Evolutionary conservation across 2,329 filamentous ascomycete species (phyloP), one percentile per base, ranked within the genome.

Genomic region (Paecilomyces formosus): DNA sequence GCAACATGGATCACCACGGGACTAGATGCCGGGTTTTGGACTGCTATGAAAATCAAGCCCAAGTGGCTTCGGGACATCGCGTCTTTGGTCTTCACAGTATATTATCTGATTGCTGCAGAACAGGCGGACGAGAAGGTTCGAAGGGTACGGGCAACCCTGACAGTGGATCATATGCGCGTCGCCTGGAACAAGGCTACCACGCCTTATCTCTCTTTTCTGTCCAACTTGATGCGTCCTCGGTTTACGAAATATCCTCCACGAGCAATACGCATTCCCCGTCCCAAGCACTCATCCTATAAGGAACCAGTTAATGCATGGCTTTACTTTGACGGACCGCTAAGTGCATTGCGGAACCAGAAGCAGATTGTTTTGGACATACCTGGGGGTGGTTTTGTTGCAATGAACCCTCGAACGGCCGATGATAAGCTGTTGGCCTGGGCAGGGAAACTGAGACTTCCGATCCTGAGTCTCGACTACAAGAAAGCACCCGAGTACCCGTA

Each of bases 1-100:
- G 94, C 94, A 57, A 99, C 94, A 70, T 99, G 94, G 94, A 85
- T 97, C 15, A 87, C 94, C 56, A 99, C 94, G 0, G 94, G 92
- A 0, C 77, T 99, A 61, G 94, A 99, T 68, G 94, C 94, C 5
- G 94, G 94, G 1, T 99, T 97, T 74, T 99, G 94, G 94, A 96
- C 92, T 0, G 94, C 94, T 33, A 99, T 99, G 94, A 88, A 86
- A 67, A 92, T 99, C 63, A 85, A 84, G 58, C 81, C 81, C 54
- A 92, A 89, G 67, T 92, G 89, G 85, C 65, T 96, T 50, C 83
- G 92, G 45, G 92, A 97, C 71, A 70, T 96, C 13, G 85, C 89
- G 9, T 92, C 90, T 70, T 81, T 97, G 21, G 79, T 90, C 53
- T 97, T 97, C 74, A 90, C 90, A 0, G 71, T 88, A 11, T 99